phyloP scores from a whole-genome alignment of 129 eudicot genomes.

The Centaurea solstitialis region DNA sequence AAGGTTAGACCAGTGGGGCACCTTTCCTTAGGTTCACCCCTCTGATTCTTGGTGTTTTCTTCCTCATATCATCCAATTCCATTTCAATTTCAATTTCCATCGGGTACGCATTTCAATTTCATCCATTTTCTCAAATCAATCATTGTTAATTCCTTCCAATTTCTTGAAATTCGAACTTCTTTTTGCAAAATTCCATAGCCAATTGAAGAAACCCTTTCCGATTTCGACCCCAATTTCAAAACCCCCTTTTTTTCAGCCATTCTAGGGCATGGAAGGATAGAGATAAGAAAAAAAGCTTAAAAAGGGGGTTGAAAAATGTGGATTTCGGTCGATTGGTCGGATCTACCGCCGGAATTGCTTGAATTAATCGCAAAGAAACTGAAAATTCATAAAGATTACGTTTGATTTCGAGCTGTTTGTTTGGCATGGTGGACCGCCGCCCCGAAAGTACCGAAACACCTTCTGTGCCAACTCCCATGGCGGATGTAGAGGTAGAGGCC shows the following conservation, averaged over 20 bases:
- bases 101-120: conserved; percentile 6
- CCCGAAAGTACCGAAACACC: conserved; percentile 35
- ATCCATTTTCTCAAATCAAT: too few relatives aligned
- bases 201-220: neutral
- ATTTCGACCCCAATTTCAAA: conserved; percentile 8
- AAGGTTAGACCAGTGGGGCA: conserved; percentile 40
- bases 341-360: conserved; percentile 60
- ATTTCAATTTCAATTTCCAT: neutral
- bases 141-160: too few relatives aligned
- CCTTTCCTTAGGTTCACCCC: conserved; percentile 38
- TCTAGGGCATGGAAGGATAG: neutral
- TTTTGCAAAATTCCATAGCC: neutral
- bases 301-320: too few relatives aligned
- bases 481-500: conserved; percentile 42
- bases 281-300: neutral
- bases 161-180: neutral
- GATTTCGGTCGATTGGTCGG: conserved; percentile 54
- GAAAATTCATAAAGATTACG: conserved; percentile 46
- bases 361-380: conserved; percentile 42
- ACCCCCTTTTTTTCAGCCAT: neutral
- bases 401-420: conserved; percentile 69
- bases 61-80: conserved; percentile 32
- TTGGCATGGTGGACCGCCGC: conserved; percentile 43
- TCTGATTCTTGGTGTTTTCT: too few relatives aligned
- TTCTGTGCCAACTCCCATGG: conserved; percentile 68